These are phyloP conservation scores for Flaveria bidentis DNA, from an alignment of 129 eudicot genomes.

Conservation along the genomic window DNA sequence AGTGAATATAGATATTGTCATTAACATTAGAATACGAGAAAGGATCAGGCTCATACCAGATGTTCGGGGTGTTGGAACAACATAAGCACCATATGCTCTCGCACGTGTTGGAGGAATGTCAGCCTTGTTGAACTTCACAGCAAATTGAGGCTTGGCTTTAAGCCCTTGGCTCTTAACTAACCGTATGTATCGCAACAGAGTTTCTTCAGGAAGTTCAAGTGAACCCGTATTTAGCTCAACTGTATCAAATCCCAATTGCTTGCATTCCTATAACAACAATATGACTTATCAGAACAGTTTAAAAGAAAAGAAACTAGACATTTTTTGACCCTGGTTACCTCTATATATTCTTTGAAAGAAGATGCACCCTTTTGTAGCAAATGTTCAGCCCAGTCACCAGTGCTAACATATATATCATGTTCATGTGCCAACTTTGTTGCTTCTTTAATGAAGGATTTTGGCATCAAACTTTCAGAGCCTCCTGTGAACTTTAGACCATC, in stretches of 20 bases:
- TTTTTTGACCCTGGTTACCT: constrained; percentile 43
- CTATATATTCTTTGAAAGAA: constrained; percentile 69
- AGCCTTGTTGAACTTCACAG: constrained; percentile 71
- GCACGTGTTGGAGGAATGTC: constrained; percentile 54
- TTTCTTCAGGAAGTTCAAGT: constrained; percentile 89
- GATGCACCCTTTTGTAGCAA: constrained; percentile 69
- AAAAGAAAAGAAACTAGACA: background rate
- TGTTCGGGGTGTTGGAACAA: constrained; percentile 60
- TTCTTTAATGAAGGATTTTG: constrained; percentile 64
- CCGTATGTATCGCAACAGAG: constrained; percentile 77
- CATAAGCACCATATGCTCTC: constrained; percentile 79
- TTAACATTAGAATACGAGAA: background rate
- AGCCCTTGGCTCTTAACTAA: constrained; percentile 77
- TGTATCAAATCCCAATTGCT: constrained; percentile 85
- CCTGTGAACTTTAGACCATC: constrained; percentile 89
- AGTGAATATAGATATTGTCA: too few species aligned
- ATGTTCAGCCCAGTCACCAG: constrained; percentile 95
- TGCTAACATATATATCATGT: constrained; percentile 81
- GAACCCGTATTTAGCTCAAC: constrained; percentile 68
- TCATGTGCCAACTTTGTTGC: constrained; percentile 81
- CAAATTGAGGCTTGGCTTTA: constrained; percentile 77
- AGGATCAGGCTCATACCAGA: constrained; percentile 47
- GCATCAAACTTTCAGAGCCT: constrained; percentile 73
- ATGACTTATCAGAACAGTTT: background rate
- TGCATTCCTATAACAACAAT: constrained; percentile 66